A percentile compares a stretch with the other conserved stretches of the same genome.
Evolutionary conservation across 2,329 filamentous ascomycete genomes (phyloP).

Genomic region (Dothidotthia symphoricarpi): DNA sequence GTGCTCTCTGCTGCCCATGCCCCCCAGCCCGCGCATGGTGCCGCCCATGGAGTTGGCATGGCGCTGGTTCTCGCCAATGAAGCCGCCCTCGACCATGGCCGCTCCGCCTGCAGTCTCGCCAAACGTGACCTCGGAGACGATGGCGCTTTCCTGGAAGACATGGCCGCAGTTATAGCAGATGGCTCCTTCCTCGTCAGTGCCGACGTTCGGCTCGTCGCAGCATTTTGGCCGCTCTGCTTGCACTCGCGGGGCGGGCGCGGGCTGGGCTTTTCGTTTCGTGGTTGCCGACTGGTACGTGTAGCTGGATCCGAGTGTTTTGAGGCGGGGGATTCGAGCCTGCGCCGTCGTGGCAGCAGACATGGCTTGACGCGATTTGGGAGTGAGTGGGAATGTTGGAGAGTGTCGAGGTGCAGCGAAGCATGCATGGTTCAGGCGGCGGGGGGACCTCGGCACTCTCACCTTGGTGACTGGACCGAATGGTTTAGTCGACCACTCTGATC

Average conservation of each 20-base stretch:
- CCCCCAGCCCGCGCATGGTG: constrained; percentile 48
- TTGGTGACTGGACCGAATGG: too few species aligned
- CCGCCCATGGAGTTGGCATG: constrained; percentile 63
- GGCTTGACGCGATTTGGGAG: too few species aligned
- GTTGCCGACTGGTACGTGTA: constrained; percentile 19
- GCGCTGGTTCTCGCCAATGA: constrained; percentile 80
- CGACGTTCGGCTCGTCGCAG: constrained; percentile 30
- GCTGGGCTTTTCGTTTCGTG: constrained; percentile 22
- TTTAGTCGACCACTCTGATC: too few species aligned
- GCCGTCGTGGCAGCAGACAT: constrained; percentile 24
- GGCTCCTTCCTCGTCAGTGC: constrained; percentile 17
- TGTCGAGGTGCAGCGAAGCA: too few species aligned
- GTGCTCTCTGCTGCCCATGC: constrained; percentile 58
- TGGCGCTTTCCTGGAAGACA: constrained; percentile 80
- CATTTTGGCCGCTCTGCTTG: constrained; percentile 21
- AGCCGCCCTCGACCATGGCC: constrained; percentile 86
- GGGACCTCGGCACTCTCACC: too few species aligned
- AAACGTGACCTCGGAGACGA: constrained; percentile 88
- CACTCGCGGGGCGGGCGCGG: constrained; percentile 16
- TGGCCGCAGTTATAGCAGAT: constrained; percentile 78
- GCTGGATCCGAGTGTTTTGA: constrained; percentile 17
- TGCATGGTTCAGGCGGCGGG: background rate
- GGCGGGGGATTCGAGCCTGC: constrained; percentile 20
- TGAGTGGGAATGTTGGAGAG: constrained; percentile 4
- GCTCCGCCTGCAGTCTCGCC: constrained; percentile 83